A percentile compares a stretch with the other conserved stretches of the same genome.
Evolutionary conservation across 2,329 filamentous ascomycete genomes (phyloP).

Genomic region (Fusarium xylarioides): DNA sequence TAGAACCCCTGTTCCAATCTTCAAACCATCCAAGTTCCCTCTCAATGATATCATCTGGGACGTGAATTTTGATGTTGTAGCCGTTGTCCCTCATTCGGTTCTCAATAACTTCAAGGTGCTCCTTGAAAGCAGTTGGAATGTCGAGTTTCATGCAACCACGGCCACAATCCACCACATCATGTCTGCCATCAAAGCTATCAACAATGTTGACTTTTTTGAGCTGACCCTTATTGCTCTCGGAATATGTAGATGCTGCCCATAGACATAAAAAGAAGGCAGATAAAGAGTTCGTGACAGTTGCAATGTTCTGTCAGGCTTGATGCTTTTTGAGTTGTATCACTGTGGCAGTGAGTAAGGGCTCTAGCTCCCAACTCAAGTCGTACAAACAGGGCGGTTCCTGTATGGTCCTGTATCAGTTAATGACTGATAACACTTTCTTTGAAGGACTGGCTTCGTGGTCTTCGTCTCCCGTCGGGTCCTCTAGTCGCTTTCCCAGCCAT

Average conservation of each 20-base stretch:
- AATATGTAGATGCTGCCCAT: neutral
- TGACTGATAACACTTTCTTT: neutral
- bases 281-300: neutral
- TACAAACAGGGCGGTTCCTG: neutral
- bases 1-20: accelerated
- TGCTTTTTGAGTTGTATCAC: neutral
- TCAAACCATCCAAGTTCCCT: accelerated
- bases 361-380: neutral
- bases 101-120: neutral
- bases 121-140: neutral
- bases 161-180: accelerated
- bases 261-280: neutral
- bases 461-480: neutral
- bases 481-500: neutral
- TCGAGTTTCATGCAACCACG: accelerated
- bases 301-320: no score
- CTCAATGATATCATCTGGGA: neutral
- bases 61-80: neutral
- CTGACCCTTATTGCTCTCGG: neutral
- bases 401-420: neutral
- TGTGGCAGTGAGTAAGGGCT: neutral
- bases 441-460: neutral
- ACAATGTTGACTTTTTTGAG: neutral
- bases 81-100: neutral
- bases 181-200: accelerated